Base-by-base conservation (phyloP, 768 basidiomycete genomes). In the Mycena kentingensis region DNA sequence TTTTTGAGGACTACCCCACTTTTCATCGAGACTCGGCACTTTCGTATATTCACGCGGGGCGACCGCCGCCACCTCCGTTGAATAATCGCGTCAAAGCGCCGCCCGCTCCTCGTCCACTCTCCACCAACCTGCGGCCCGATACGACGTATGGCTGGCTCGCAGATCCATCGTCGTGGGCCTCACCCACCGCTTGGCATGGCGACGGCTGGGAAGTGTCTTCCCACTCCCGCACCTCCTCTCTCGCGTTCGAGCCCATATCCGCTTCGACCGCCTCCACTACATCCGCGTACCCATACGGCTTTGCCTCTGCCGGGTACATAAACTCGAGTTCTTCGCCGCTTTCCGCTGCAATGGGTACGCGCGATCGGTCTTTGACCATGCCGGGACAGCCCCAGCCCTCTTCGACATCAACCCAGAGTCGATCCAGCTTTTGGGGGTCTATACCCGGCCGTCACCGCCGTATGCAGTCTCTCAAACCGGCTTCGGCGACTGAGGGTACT, bases 201-300 rank as follows among this genome's bases (percentile, higher is more conserved):
- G 58, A 59, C 44, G 58, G 58, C 10, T 59, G 58, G 58, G 58
- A 59, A 38, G 54, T 59, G 36, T 12, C 26, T 1, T 49, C 57
- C 24, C 19, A 38, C 12, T 38, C 54, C 29, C 46, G 37, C 21
- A 36, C 55, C 4, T 27, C 38, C 15, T 44, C 52, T 35, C 43
- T 49, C 19, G 27, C 52, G 21, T 35, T 43, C 8, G 46, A 45
- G 16, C 45, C 57, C 24, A 13, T 16, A 32, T 39, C 55, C 21
- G 21, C 45, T 7, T 38, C 51, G 2, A 39, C 49, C 38, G 29
- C 19, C 36, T 47, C 52, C 7, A 19, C 52, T 15, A 25, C 47
- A 13, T 34, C 36, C 5, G 13, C 48, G 16, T 27, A 27, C n/a
- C 36, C 31, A 3, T 39, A 12, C 35, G 25, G 18, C 24, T 18